phyloP scores from a whole-genome alignment of 306 rosid species.

The Castanopsis chinensis region DNA sequence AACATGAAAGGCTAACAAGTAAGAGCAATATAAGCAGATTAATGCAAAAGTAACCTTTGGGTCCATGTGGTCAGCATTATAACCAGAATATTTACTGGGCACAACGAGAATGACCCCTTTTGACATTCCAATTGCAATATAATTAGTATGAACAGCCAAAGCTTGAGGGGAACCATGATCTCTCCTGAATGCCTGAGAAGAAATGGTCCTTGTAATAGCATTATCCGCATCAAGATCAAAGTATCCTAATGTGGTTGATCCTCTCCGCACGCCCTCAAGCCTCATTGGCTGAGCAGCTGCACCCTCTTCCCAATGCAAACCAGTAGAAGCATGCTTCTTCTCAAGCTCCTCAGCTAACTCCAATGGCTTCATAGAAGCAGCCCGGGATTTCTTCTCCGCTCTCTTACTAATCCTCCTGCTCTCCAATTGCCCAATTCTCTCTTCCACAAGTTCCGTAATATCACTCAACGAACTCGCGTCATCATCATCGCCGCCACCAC shows the following conservation, averaged over 20 bases:
- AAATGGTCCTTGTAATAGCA: conserved; percentile 59
- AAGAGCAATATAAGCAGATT: background rate
- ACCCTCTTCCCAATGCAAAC: conserved; percentile 89
- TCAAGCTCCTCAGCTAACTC: conserved; percentile 85
- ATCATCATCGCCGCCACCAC: conserved; percentile 27
- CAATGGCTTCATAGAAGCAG: conserved; percentile 55
- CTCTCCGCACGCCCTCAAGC: conserved; percentile 89
- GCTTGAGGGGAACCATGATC: conserved; percentile 91
- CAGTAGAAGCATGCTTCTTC: conserved; percentile 90
- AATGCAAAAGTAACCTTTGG: conserved; percentile 56
- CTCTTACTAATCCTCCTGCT: conserved; percentile 41
- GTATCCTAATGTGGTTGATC: conserved; percentile 79
- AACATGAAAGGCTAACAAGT: background rate
- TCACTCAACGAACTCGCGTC: conserved; percentile 44
- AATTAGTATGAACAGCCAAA: conserved; percentile 77
- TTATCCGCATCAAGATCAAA: conserved; percentile 69
- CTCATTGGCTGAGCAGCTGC: conserved; percentile 99
- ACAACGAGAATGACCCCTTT: conserved; percentile 73
- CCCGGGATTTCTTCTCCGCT: conserved; percentile 40
- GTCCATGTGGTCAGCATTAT: conserved; percentile 72
- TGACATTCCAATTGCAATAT: conserved; percentile 87
- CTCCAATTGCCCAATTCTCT: conserved; percentile 63
- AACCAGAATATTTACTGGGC: conserved; percentile 79
- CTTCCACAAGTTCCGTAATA: conserved; percentile 58
- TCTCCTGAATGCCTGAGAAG: conserved; percentile 67